phyloP scores from a whole-genome alignment of 352 stramenopile species.

The Thalassiosira pacifica region DNA sequence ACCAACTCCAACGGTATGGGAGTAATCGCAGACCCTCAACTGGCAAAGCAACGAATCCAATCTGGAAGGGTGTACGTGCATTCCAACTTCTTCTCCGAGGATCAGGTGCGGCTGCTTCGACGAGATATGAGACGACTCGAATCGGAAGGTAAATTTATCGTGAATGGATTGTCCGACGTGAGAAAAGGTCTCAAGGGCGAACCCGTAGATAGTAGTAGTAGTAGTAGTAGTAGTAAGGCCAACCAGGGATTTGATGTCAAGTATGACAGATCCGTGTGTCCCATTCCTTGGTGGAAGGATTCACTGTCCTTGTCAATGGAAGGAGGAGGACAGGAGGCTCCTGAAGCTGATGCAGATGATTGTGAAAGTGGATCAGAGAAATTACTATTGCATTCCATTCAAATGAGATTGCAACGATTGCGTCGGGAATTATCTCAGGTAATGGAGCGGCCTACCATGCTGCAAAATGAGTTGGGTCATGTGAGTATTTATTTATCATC shows the following conservation, averaged over 20 bases:
- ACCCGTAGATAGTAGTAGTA: background rate
- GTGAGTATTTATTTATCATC: background rate
- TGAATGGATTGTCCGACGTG: conserved; percentile 56
- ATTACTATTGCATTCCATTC: conserved; percentile 6
- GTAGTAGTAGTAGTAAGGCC: background rate
- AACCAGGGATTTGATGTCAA: conserved; percentile 53
- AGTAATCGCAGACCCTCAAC: background rate
- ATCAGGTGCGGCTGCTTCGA: conserved; percentile 37
- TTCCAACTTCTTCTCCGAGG: conserved; percentile 51
- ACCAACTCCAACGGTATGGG: background rate
- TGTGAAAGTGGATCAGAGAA: too few relatives aligned
- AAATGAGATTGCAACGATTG: conserved; percentile 39
- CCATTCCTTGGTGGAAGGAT: conserved; percentile 64
- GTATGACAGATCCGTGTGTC: conserved; percentile 58
- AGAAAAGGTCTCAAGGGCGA: conserved; percentile 42
- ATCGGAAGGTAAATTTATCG: conserved; percentile 39
- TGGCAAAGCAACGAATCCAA: conserved; percentile 14
- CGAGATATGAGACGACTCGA: conserved; percentile 50
- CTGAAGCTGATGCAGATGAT: too few relatives aligned
- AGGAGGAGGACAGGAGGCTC: too few relatives aligned
- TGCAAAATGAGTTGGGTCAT: conserved; percentile 43
- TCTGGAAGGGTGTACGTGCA: conserved; percentile 61
- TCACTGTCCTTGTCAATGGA: conserved; percentile 3
- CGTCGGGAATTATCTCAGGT: conserved; percentile 19
- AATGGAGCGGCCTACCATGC: conserved; percentile 58